Evolutionary conservation across 768 basidiomycete genomes (phyloP).

Genomic region (Boletus bicolor): DNA sequence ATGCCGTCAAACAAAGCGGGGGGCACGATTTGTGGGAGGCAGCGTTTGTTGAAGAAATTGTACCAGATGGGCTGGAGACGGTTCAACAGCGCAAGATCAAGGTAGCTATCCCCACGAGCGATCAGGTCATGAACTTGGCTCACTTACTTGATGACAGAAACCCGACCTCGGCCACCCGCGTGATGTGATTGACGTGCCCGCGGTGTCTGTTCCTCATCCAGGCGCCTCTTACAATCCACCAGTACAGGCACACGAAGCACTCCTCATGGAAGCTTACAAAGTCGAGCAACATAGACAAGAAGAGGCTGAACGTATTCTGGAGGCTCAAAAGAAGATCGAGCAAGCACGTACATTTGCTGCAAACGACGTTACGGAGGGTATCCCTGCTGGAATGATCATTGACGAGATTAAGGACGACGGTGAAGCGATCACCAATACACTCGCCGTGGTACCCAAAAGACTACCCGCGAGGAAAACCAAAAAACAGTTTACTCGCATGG

Average conservation of each 20-base stretch:
- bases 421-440: slow-evolving; percentile 32
- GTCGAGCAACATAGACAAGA: slow-evolving; percentile 57
- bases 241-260: slow-evolving; percentile 63
- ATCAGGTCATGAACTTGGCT: background rate
- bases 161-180: slow-evolving; percentile 47
- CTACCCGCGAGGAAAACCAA: slow-evolving; percentile 51
- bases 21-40: slow-evolving; percentile 61
- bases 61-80: slow-evolving; percentile 40
- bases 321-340: slow-evolving; percentile 54
- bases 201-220: slow-evolving; percentile 68
- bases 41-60: slow-evolving; percentile 33
- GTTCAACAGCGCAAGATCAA: slow-evolving; percentile 47
- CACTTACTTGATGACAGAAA: slow-evolving; percentile 35
- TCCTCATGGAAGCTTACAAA: slow-evolving; percentile 65
- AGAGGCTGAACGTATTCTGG: slow-evolving; percentile 51
- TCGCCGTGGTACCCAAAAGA: slow-evolving; percentile 37
- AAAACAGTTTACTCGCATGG: slow-evolving; percentile 67
- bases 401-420: slow-evolving; percentile 44
- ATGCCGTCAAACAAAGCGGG: slow-evolving; percentile 67
- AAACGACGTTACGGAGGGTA: slow-evolving; percentile 32
- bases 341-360: slow-evolving; percentile 38
- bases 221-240: slow-evolving; percentile 91
- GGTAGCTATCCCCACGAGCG: slow-evolving; percentile 33
- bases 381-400: slow-evolving; percentile 65
- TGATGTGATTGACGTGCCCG: slow-evolving; percentile 56